Evolutionary conservation across 352 stramenopile genomes (phyloP), one percentile per base, ranked within the genome.

Genomic region (Pythium insidiosum): DNA sequence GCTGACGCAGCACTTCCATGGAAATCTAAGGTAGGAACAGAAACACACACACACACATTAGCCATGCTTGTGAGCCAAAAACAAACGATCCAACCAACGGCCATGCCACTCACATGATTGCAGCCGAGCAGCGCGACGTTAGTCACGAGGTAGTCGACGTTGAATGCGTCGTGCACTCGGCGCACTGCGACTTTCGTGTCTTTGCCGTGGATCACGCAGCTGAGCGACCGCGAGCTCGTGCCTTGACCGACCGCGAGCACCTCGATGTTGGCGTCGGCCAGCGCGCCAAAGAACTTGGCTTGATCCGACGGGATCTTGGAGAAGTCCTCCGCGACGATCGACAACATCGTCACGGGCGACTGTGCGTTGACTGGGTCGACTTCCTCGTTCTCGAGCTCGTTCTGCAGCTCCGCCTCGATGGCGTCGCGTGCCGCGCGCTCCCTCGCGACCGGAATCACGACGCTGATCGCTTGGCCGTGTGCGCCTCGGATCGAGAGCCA

Each of bases 271-370:
- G 74, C 70, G 20, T 82, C 68, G 6, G 74, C 73, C 18, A 90
- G 61, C 23, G 77, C 74, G n/a, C 60, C 61, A 20, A 90, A 90
- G 53, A 90, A 87, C 48, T 85, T 87, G 36, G 72, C 73, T 36
- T 83, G 73, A 47, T 85, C 74, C 47, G 69, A 69, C 10, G 77
- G 74, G 9, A 84, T 61, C 43, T 84, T 85, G 19, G 71, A 76
- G 38, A 91, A 62, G 22, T 88, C 78, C 47, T 88, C 79, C 0
- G 74, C 68, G 3, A 92, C 76, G 35, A 92, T 78, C 4, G 76
- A 89, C n/a, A 89, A 56, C 77, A 92, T 89, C 30, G 79, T 92
- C 22, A 89, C 76, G 5, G 76, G 76, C 15, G 70, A 79, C 50
- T 78, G 63, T 1, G 62, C 62, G 39, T 88, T 84, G 20, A 88